Evolutionary conservation across 768 basidiomycete species (phyloP), one percentile per base, ranked within the genome.

Genomic region (Rhizopogon salebrosus): DNA sequence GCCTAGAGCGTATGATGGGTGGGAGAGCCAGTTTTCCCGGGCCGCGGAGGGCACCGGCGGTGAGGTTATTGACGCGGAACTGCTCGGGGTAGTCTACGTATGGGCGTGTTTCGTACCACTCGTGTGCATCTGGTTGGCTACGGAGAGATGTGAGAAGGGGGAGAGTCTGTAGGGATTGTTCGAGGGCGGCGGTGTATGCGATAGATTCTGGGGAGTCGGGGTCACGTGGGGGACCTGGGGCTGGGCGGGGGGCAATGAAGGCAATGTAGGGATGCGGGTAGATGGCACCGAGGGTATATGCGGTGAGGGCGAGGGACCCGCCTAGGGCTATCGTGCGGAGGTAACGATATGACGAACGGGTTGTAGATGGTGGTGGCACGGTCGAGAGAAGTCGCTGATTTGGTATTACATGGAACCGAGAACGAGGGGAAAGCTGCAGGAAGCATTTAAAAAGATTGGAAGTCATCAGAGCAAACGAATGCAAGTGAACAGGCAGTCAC

Each of bases 21-120:
- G 78, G 75, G 52, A 95, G 65, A 0, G 93, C 91, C 2, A 99
- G 77, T 66, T 83, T 88, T 3, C 91, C 91, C 0, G 94, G 92
- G 1, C 94, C 95, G 24, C 85, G 73, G n/a, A 99, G 74, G 1
- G 92, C 78, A 4, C 92, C 93, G 2, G 85, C 84, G 0, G 92
- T 89, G 45, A 99, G 73, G 55, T 82, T 88, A 69, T 99, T 93
- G 51, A 85, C 86, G 1, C 86, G 76, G 50, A 83, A 73, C 52
- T 87, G 84, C 54, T 86, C 85, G 0, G 92, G 85, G 24, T 84
- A 80, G 16, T 75, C 70, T 11, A 70, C 67, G 65, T 90, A 93
- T 36, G 92, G 92, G 46, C 92, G 80, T 20, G 77, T 74, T 66
- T 88, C 89, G 61, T 91, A 90, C 87, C 87, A 90, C 36, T 80